Percentiles rank a stretch among this genome's conserved stretches.
phyloP scores from a whole-genome alignment of 2,329 filamentous ascomycete genomes.

The Diaporthe citriasiana region DNA sequence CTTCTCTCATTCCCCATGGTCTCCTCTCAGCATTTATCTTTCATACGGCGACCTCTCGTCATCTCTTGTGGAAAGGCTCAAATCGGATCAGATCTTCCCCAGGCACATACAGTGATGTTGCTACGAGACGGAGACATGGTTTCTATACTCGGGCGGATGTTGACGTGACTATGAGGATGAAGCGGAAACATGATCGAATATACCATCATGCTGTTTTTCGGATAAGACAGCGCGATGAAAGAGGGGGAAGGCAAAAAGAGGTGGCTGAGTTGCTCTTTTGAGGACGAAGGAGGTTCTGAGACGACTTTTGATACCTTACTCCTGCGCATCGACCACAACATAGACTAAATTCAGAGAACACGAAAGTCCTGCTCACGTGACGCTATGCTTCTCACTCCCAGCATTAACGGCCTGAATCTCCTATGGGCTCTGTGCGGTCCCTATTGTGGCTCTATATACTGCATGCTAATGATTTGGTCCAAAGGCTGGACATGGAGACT shows the following conservation, averaged over 20 bases:
- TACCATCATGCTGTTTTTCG: slow-evolving; percentile 18
- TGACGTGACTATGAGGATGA: slow-evolving; percentile 26
- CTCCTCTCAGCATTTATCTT: slow-evolving; percentile 33
- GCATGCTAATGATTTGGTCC: not conserved
- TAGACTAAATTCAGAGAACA: slow-evolving; percentile 37
- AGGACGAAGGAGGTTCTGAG: slow-evolving; percentile 19
- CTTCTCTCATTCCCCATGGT: slow-evolving; percentile 27
- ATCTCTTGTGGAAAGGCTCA: slow-evolving; percentile 16
- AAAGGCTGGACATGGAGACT: not conserved
- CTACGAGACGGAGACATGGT: slow-evolving; percentile 24
- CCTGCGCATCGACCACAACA: slow-evolving; percentile 36
- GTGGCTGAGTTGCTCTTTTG: slow-evolving; percentile 17
- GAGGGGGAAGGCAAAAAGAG: slow-evolving; percentile 6
- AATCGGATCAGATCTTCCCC: slow-evolving; percentile 19
- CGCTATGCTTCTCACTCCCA: not conserved
- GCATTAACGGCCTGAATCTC: not conserved
- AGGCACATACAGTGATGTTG: slow-evolving; percentile 36
- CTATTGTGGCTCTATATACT: not conserved
- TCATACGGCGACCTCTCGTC: slow-evolving; percentile 17
- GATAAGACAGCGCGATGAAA: slow-evolving; percentile 15
- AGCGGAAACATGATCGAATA: slow-evolving; percentile 26
- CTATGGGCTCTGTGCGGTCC: not conserved
- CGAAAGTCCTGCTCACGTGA: slow-evolving; percentile 26
- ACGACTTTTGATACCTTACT: slow-evolving; percentile 28
- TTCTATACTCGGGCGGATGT: slow-evolving; percentile 38